phyloP scores from a whole-genome alignment of 768 basidiomycete species.

The Podaxis mareebaensis region DNA sequence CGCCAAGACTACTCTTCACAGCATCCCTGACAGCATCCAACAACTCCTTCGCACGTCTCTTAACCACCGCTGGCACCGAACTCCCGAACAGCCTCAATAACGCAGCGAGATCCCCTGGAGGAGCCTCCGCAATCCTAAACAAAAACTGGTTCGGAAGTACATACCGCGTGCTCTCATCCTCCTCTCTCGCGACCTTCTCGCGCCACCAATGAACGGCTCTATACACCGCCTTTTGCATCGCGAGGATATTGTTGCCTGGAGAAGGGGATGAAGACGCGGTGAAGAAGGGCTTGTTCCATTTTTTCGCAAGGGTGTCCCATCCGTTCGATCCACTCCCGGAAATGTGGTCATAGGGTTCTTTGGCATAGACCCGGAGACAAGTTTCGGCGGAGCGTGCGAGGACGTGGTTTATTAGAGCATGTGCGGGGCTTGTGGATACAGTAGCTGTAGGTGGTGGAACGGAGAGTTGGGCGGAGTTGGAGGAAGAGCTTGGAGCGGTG shows the following conservation, averaged over 20 bases:
- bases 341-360: conserved; percentile 68
- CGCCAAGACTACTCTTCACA: conserved; percentile 34
- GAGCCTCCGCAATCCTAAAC: conserved; percentile 70
- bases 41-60: conserved; percentile 62
- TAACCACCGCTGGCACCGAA: conserved; percentile 59
- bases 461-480: conserved; percentile 22
- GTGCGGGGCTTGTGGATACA: conserved; percentile 21
- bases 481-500: conserved; percentile 19
- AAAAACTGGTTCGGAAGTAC: conserved; percentile 75
- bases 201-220: conserved; percentile 80
- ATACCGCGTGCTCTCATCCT: conserved; percentile 85
- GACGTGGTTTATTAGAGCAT: conserved; percentile 58
- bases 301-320: conserved; percentile 76
- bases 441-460: conserved; percentile 15
- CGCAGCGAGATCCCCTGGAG: conserved; percentile 64
- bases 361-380: conserved; percentile 67
- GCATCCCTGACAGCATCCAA: conserved; percentile 59
- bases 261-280: conserved; percentile 27
- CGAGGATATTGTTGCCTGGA: conserved; percentile 34
- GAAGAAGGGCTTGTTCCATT: conserved; percentile 69
- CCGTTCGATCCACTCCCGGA: conserved; percentile 67
- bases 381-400: conserved; percentile 77
- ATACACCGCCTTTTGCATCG: conserved; percentile 63
- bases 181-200: conserved; percentile 72
- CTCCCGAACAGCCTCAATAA: conserved; percentile 60